A percentile compares a stretch with the other conserved stretches of the same genome.
phyloP scores from a whole-genome alignment of 2,329 filamentous ascomycete genomes.

The Tolypocladium amazonense region DNA sequence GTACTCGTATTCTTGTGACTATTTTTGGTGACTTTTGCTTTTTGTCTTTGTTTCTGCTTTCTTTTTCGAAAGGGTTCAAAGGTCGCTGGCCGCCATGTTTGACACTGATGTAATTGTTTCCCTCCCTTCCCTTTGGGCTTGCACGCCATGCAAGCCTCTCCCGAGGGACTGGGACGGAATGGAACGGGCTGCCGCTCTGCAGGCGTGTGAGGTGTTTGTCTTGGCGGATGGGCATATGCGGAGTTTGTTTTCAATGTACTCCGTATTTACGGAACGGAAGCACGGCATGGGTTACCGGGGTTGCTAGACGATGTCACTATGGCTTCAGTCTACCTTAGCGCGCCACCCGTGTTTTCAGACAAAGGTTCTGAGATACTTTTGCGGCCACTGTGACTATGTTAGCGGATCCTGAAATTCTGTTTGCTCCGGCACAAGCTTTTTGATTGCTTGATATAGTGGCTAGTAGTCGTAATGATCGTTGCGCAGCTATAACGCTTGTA shows the following conservation, averaged over 20 bases:
- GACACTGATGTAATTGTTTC: not conserved
- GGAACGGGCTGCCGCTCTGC: not conserved
- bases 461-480: too few relatives aligned
- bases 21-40: not conserved
- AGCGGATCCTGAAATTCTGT: too few relatives aligned
- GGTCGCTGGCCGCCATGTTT: not conserved
- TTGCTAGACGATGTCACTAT: not conserved
- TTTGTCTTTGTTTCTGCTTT: not conserved
- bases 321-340: not conserved
- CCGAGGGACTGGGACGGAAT: not conserved
- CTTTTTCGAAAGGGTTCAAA: not conserved
- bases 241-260: not conserved
- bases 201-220: not conserved
- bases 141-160: not conserved
- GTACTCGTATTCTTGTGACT: not conserved
- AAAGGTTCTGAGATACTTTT: too few relatives aligned
- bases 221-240: not conserved
- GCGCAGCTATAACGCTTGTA: too few relatives aligned
- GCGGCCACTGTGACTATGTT: too few relatives aligned
- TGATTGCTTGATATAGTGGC: too few relatives aligned
- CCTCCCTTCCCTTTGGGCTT: not conserved
- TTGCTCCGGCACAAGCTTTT: too few relatives aligned
- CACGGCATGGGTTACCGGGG: not conserved
- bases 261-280: not conserved
- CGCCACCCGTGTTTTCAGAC: too few relatives aligned